Conservation (phyloP, 2,329 filamentous ascomycete species). For the Trichoderma cornu-damae region DNA sequence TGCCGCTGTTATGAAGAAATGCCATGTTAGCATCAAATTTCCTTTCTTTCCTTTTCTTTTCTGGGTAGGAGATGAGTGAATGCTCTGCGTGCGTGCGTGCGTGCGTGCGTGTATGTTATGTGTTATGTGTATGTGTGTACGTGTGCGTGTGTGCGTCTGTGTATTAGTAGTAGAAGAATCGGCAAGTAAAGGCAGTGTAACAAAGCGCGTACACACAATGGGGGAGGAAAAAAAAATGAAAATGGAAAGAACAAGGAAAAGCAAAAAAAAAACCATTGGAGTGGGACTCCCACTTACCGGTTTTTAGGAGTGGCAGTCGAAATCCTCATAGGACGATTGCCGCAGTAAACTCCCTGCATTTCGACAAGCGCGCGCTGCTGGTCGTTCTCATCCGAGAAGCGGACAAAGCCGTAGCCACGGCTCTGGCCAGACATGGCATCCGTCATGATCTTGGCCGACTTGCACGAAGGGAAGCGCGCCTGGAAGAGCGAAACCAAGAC, state of each 20-base stretch:
- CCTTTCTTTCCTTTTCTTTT: no score
- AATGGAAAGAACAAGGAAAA: no score
- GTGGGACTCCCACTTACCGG: conserved; percentile 46
- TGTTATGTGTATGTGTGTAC: no score
- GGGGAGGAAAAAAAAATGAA: no score
- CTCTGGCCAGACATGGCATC: conserved; percentile 97
- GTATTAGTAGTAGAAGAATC: conserved; percentile 19
- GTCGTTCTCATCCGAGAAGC: conserved; percentile 91
- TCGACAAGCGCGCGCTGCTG: conserved; percentile 93
- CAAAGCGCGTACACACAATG: no score
- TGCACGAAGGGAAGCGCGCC: conserved; percentile 92
- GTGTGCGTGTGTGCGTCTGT: no score
- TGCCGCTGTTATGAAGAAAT: conserved; percentile 26
- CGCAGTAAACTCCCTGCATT: conserved; percentile 99
- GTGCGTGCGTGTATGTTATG: not conserved
- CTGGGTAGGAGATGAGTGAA: not conserved
- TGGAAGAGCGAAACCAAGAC: conserved; percentile 97
- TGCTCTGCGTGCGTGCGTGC: no score
- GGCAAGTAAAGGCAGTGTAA: not conserved
- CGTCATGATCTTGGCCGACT: conserved; percentile 99
- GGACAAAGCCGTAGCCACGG: conserved; percentile 94
- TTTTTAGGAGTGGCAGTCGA: conserved; percentile 98
- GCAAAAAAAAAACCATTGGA: no score
- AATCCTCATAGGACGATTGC: conserved; percentile 97
- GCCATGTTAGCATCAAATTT: not conserved